Evolutionary conservation across 768 basidiomycete genomes (phyloP), one percentile per base, ranked within the genome.

Genomic region (Kwoniella sp.): DNA sequence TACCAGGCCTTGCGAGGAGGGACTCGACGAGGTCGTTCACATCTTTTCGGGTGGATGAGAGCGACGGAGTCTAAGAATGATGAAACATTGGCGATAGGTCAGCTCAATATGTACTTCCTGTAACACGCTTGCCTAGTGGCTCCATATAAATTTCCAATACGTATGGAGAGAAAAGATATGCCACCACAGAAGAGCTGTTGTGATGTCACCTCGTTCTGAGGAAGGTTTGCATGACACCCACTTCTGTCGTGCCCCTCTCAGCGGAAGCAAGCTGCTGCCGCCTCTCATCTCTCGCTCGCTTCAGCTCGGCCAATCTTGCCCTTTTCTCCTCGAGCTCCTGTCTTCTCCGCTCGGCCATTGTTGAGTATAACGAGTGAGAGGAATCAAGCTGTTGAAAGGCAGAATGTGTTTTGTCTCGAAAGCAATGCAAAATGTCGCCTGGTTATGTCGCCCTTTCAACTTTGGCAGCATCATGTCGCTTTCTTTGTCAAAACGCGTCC

Each of bases 311-410:
- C 34, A 97, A 87, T 81, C 92, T 93, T 12, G 87, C 87, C 67
- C 89, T 84, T 82, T 97, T 98, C 26, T 89, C 90, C 80, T 93
- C 92, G 65, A 97, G 90, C 82, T 96, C 93, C 75, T 88, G 88
- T 76, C 91, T 83, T 55, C 92, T 85, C 56, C 79, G 51, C 55
- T 80, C 80, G 30, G 75, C 65, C 75, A 77, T 77, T 12, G 5
- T 63, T 29, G 0, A 25, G 23, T 45, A 17, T 5, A 37, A 7
- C 5, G 34, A 13, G 5, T 37, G 34, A 37, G 5, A 7, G 5
- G 34, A 37, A 37, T n/a, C n/a, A n/a, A n/a, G n/a, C n/a, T 45
- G 41, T 45, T 45, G 41, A 17, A 45, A 45, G n/a, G n/a, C n/a
- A n/a, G n/a, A n/a, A n/a, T n/a, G n/a, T n/a, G n/a, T n/a, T n/a